A percentile compares a stretch with the other conserved stretches of the same genome.
These are phyloP conservation scores for Hippophae tibetana DNA, from an alignment of 306 rosid genomes.

Conservation along the genomic window DNA sequence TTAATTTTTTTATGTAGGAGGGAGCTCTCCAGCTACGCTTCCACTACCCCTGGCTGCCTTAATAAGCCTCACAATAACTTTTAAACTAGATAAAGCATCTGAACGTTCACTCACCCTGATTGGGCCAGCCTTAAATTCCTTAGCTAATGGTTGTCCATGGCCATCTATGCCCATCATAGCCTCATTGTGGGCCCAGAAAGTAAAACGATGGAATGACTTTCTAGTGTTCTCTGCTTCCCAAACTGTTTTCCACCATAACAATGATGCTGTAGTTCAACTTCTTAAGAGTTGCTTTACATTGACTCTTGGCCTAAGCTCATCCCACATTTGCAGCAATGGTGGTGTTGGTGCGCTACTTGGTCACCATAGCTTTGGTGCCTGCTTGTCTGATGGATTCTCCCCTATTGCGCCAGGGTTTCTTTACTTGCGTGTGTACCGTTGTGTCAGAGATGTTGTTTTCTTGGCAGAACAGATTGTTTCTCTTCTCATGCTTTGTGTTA, in stretches of 20 bases:
- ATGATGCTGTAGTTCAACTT: constrained; percentile 55
- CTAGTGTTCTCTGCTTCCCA: constrained; percentile 57
- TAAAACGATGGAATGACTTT: constrained; percentile 76
- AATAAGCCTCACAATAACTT: constrained; percentile 76
- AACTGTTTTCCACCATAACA: constrained; percentile 54
- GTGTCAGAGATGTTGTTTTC: constrained; percentile 36
- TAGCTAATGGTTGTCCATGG: constrained; percentile 71
- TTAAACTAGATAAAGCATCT: constrained; percentile 56
- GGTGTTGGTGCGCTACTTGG: constrained; percentile 65
- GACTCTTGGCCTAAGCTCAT: constrained; percentile 36
- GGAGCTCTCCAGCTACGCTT: constrained; percentile 42
- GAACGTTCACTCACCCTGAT: constrained; percentile 59
- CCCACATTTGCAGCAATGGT: constrained; percentile 33
- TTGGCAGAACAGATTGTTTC: constrained; percentile 41
- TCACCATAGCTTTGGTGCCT: constrained; percentile 16
- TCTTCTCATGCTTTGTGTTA: constrained; percentile 45
- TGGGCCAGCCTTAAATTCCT: constrained; percentile 63
- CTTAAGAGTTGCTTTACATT: constrained; percentile 71
- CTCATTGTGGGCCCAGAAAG: constrained; percentile 79
- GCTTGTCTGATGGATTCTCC: constrained; percentile 27
- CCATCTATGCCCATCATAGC: constrained; percentile 62
- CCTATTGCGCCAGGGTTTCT: constrained; percentile 64
- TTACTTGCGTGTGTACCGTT: constrained; percentile 52
- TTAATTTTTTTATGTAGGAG: constrained; percentile 22
- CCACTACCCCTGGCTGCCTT: constrained; percentile 84